phyloP scores from a whole-genome alignment of 306 rosid species.

The Abrus pulchellus region DNA sequence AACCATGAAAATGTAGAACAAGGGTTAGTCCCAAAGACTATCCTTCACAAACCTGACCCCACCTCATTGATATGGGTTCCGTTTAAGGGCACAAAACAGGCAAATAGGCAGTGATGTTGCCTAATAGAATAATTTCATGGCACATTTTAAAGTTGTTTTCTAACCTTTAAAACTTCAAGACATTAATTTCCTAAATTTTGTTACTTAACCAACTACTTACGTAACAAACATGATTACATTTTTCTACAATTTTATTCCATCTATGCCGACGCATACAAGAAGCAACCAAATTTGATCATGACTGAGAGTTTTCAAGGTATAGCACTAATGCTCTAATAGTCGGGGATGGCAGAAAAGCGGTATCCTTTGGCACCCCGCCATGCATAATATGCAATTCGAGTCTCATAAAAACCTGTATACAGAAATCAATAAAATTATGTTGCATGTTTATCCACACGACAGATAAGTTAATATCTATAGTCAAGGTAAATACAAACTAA shows the following conservation, averaged over 20 bases:
- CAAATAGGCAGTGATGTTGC: background rate
- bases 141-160: background rate
- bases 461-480: slow-evolving; percentile 15
- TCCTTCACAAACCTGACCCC: slow-evolving; percentile 9
- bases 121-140: slow-evolving; percentile 28
- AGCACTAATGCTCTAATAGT: slow-evolving; percentile 60
- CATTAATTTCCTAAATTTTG: slow-evolving; percentile 26
- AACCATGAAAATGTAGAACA: background rate
- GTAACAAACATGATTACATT: slow-evolving; percentile 36
- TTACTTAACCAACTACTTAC: slow-evolving; percentile 31
- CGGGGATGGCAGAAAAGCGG: slow-evolving; percentile 91
- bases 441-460: slow-evolving; percentile 24
- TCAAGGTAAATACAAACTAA: slow-evolving; percentile 17
- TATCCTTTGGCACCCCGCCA: slow-evolving; percentile 94
- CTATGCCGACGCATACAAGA: background rate
- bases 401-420: slow-evolving; percentile 90
- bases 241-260: slow-evolving; percentile 32
- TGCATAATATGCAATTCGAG: slow-evolving; percentile 90
- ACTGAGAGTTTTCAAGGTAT: slow-evolving; percentile 23
- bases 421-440: slow-evolving; percentile 33
- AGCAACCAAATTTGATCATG: slow-evolving; percentile 30
- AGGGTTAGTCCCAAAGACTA: background rate
- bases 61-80: background rate
- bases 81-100: slow-evolving; percentile 12
- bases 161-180: slow-evolving; percentile 5